phyloP scores from a whole-genome alignment of 2,329 filamentous ascomycete species.

The Curvularia verruculosa region DNA sequence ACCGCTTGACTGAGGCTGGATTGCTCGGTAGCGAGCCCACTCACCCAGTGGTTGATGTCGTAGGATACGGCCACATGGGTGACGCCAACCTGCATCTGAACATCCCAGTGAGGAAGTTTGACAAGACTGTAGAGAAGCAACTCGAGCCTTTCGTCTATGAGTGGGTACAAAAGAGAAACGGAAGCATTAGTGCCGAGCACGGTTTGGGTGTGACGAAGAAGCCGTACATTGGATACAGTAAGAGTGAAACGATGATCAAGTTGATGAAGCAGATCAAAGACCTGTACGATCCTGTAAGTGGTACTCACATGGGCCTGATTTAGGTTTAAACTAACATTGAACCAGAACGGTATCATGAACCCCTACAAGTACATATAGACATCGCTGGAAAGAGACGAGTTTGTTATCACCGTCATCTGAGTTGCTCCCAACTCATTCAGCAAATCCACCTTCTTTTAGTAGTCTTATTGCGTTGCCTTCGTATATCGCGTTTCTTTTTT shows the following conservation, averaged over 20 bases:
- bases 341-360: constrained; percentile 95
- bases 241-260: constrained; percentile 82
- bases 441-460: constrained; percentile 22
- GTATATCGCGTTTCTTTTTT: constrained; percentile 49
- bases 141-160: constrained; percentile 97
- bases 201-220: constrained; percentile 95
- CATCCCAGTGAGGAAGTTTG: constrained; percentile 79
- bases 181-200: constrained; percentile 97
- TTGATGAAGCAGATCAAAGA: constrained; percentile 96
- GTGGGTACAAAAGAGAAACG: constrained; percentile 86
- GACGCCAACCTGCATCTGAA: constrained; percentile 96
- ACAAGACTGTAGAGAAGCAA: constrained; percentile 82
- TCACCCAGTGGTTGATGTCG: constrained; percentile 83
- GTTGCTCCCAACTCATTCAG: not conserved
- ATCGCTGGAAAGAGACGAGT: constrained; percentile 2
- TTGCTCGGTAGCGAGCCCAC: constrained; percentile 75
- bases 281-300: constrained; percentile 87
- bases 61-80: constrained; percentile 98
- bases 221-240: constrained; percentile 91
- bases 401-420: not conserved
- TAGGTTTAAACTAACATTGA: constrained; percentile 25
- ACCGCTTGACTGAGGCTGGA: constrained; percentile 73
- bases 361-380: constrained; percentile 89
- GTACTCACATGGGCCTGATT: not conserved
- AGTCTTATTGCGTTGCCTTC: constrained; percentile 48